Conservation (phyloP, 192 early-diverging fungal species). For the Cladochytrium replicatum region DNA sequence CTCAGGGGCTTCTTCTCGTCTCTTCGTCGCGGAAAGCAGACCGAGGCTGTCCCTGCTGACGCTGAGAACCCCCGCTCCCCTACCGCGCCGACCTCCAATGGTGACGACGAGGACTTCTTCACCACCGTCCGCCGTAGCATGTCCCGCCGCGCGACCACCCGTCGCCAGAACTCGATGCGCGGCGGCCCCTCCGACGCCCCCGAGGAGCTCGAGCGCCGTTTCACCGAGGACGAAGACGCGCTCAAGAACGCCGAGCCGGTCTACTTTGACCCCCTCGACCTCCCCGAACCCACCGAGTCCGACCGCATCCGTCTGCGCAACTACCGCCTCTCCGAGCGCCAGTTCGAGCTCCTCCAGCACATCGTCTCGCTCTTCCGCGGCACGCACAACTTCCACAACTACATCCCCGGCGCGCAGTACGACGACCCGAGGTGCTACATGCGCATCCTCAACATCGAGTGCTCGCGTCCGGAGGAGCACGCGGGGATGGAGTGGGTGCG, state of each 20-base stretch:
- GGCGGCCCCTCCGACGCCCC: not conserved
- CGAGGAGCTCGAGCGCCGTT: not conserved
- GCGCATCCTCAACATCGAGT: constrained; percentile 27
- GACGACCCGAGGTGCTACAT: constrained; percentile 24
- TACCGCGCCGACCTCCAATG: too few species aligned
- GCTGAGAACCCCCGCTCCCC: too few species aligned
- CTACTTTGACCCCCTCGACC: constrained; percentile 29
- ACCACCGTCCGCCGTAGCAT: constrained; percentile 14
- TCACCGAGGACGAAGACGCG: not conserved
- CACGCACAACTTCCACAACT: constrained; percentile 33
- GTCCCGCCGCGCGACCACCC: constrained; percentile 11
- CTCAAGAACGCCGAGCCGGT: constrained; percentile 4
- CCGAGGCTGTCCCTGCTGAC: not conserved
- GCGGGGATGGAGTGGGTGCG: constrained; percentile 28
- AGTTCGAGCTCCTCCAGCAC: too few species aligned
- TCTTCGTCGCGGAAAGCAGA: constrained; percentile 11
- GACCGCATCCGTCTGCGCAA: constrained; percentile 3
- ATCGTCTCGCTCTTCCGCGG: constrained; percentile 25
- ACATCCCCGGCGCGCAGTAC: constrained; percentile 16
- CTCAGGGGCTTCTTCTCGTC: constrained; percentile 17
- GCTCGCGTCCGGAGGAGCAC: constrained; percentile 17
- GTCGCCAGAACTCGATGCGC: constrained; percentile 4
- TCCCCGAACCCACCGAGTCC: constrained; percentile 24
- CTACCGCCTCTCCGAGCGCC: constrained; percentile 24
- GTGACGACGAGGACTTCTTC: too few species aligned